These are phyloP conservation scores for Grosmannia serpens DNA, from an alignment of 2,329 filamentous ascomycete species.

Conservation along the genomic window DNA sequence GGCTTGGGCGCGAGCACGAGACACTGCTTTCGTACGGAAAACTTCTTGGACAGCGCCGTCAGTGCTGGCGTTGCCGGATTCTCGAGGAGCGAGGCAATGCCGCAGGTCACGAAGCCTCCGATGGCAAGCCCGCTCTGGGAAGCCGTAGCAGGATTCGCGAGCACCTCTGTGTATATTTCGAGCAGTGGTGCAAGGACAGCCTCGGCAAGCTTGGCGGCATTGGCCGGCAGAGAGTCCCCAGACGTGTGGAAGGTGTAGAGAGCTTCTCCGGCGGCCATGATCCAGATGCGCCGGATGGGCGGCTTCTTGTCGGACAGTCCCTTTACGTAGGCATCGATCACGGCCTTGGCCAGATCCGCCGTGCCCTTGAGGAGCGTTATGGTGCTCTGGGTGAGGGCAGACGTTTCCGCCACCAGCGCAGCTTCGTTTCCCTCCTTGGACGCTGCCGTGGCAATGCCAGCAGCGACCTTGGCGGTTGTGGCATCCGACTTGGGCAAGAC, in stretches of 20 bases:
- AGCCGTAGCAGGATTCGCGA: conserved; percentile 64
- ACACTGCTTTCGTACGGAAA: conserved; percentile 51
- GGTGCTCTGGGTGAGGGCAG: conserved; percentile 56
- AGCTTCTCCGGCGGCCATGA: conserved; percentile 60
- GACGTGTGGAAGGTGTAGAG: conserved; percentile 44
- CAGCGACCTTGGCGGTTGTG: conserved; percentile 55
- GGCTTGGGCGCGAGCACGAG: conserved; percentile 66
- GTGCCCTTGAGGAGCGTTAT: conserved; percentile 47
- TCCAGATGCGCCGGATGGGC: conserved; percentile 67
- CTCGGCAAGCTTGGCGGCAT: conserved; percentile 40
- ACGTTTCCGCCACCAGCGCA: conserved; percentile 65
- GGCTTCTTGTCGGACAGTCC: conserved; percentile 79
- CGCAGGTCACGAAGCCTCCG: conserved; percentile 62
- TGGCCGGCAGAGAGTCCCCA: conserved; percentile 33
- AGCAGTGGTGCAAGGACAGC: conserved; percentile 43
- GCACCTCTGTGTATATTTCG: conserved; percentile 66
- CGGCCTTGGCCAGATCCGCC: conserved; percentile 50
- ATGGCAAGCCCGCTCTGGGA: conserved; percentile 75
- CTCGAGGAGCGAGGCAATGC: conserved; percentile 45
- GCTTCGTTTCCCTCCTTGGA: conserved; percentile 82
- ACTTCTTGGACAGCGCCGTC: conserved; percentile 43
- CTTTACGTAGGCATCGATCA: conserved; percentile 63
- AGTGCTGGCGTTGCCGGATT: conserved; percentile 40
- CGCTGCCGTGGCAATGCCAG: conserved; percentile 55
- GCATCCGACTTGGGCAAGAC: conserved; percentile 47